Percentiles rank a stretch among this genome's conserved stretches.
Conservation (phyloP, 2,329 filamentous ascomycete genomes). For the Aotearoamyces nothofagi region DNA sequence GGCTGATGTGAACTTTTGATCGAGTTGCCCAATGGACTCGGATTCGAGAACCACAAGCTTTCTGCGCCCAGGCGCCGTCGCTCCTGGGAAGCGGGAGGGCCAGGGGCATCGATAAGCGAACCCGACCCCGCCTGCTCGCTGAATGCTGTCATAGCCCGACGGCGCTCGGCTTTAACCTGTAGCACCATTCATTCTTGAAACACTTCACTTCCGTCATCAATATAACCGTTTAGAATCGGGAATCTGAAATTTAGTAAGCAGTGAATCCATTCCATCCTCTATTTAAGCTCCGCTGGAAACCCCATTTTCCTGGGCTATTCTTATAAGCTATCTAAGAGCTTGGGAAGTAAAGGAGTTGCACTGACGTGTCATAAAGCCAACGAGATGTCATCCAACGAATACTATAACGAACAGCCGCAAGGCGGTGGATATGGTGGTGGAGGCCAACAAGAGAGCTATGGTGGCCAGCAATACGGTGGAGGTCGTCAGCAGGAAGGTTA, state of each 20-base stretch:
- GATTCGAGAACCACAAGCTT: no score
- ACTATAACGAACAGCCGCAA: not conserved
- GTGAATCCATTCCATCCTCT: not conserved
- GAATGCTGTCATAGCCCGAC: not conserved
- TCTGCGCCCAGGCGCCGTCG: no score
- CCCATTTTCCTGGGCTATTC: not conserved
- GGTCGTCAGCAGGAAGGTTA: slow-evolving; percentile 5
- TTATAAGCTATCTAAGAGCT: not conserved
- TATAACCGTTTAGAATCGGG: no score
- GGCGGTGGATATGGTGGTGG: not conserved
- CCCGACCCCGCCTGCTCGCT: no score
- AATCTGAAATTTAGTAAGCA: not conserved
- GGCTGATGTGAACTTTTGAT: no score
- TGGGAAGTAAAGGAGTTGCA: not conserved
- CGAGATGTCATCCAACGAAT: not conserved
- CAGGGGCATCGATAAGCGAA: no score
- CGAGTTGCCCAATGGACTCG: no score
- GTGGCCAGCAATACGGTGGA: no score
- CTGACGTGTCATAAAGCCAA: not conserved
- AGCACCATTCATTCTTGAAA: no score
- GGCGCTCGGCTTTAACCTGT: not conserved
- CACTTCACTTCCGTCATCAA: no score
- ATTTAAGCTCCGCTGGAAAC: not conserved
- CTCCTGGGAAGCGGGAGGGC: no score
- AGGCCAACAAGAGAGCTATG: not conserved